These are phyloP conservation scores for Globisporangium acanthophoron DNA, from an alignment of 352 stramenopile genomes.

Conservation along the genomic window DNA sequence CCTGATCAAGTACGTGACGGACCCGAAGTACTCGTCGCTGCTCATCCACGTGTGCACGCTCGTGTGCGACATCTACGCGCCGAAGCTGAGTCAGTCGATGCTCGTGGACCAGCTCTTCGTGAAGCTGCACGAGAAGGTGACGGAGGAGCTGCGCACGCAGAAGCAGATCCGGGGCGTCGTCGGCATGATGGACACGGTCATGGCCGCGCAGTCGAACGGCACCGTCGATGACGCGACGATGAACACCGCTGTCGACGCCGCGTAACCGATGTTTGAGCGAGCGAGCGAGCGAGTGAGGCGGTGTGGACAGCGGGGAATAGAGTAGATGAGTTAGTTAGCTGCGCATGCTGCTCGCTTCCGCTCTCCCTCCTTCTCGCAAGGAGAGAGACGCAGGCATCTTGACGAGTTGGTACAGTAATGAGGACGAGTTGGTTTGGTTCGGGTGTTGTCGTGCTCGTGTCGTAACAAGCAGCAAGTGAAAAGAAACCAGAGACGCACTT, in stretches of 20 bases:
- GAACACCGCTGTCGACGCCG: slow-evolving; percentile 6
- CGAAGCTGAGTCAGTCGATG: slow-evolving; percentile 87
- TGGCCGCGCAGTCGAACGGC: slow-evolving; percentile 78
- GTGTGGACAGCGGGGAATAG: slow-evolving; percentile 15
- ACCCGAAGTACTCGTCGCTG: slow-evolving; percentile 91
- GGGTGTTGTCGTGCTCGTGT: no score
- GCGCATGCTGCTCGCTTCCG: no score
- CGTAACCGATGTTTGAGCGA: slow-evolving; percentile 12
- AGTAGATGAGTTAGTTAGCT: neutral
- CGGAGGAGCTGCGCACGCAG: slow-evolving; percentile 81
- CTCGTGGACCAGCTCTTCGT: slow-evolving; percentile 94
- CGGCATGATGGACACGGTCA: slow-evolving; percentile 88
- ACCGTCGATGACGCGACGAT: slow-evolving; percentile 24
- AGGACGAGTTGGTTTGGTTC: no score
- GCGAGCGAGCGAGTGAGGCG: neutral
- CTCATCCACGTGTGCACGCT: slow-evolving; percentile 91
- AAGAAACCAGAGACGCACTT: neutral
- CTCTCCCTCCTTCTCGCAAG: no score
- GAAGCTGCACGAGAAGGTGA: slow-evolving; percentile 87
- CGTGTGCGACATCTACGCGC: slow-evolving; percentile 91
- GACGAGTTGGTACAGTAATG: no score
- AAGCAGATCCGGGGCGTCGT: slow-evolving; percentile 83
- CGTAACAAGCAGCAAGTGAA: neutral
- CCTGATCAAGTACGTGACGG: slow-evolving; percentile 92
- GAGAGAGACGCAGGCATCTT: no score